A percentile compares a stretch with the other conserved stretches of the same genome.
Conservation (phyloP, 805 yeast genomes). For the Starmerella vitae region DNA sequence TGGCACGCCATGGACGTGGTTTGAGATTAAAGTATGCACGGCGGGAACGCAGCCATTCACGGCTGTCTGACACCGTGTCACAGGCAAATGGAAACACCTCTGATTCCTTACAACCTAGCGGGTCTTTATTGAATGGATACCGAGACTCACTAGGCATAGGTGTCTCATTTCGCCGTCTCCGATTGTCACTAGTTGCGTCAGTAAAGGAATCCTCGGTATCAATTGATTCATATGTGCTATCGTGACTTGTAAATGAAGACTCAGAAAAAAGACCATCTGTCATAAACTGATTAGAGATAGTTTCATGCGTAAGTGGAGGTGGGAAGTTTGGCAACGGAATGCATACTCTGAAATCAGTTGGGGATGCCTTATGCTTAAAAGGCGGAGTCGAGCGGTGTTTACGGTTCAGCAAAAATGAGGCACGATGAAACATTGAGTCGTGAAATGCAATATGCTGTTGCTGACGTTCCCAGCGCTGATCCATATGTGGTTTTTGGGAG, state of each 20-base stretch:
- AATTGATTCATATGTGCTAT: neutral
- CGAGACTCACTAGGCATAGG: neutral
- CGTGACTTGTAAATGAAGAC: neutral
- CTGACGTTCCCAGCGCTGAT: conserved; percentile 39
- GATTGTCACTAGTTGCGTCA: neutral
- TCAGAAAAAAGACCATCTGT: neutral
- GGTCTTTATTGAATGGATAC: neutral
- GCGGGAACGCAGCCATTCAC: conserved; percentile 1
- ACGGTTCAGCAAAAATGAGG: conserved; percentile 46
- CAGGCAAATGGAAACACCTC: conserved; percentile 13
- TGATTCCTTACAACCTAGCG: neutral
- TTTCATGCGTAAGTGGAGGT: conserved; percentile 13
- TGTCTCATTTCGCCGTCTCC: neutral
- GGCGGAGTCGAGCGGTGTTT: conserved; percentile 7
- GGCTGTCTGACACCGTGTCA: conserved; percentile 2
- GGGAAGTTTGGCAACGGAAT: conserved; percentile 11
- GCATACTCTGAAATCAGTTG: conserved; percentile 6
- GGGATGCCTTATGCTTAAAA: conserved; percentile 1
- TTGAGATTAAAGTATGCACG: conserved; percentile 6
- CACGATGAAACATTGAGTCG: conserved; percentile 75
- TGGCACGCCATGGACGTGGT: conserved; percentile 13
- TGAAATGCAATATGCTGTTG: conserved; percentile 50
- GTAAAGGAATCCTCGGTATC: neutral
- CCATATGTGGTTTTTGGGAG: conserved; percentile 37
- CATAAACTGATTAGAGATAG: neutral